Evolutionary conservation across 1,284 basidiomycete genomes (phyloP), one percentile per base, ranked within the genome.

Genomic region (Singerocomus inundabilis): DNA sequence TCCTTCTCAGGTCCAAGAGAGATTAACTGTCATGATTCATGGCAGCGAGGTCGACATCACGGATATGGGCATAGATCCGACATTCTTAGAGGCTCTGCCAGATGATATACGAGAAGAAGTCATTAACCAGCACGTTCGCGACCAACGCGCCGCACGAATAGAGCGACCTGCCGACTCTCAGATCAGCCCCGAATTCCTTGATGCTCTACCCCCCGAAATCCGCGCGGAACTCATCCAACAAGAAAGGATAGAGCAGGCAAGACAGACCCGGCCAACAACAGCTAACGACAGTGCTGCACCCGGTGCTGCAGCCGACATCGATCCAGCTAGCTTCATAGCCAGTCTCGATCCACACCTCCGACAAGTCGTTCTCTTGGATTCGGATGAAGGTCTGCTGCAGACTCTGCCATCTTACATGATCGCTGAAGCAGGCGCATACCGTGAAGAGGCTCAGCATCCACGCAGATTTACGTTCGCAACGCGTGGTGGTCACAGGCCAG

Each of bases 71-170:
- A 98, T 99, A 63, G 97, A 99, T 67, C 93, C 95, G 2, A 95
- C 92, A 9, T 99, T 99, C 81, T 75, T 99, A 47, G 94, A 98
- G 70, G 97, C 97, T 16, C 74, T 99, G 25, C 97, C 97, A 0
- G 97, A 99, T 66, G 96, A 99, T 58, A 97, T 99, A 89, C 85
- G 97, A 41, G 96, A 98, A 66, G 97, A 99, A 68, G 94, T 99
- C 26, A 79, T 99, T 46, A 96, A 96, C 64, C 97, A 99, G 68
- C 95, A 99, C 65, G 85, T 98, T 60, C 88, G 94, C 12, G 96
- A 98, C 63, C 88, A 91, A 54, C 82, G 86, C 39, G 86, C 91
- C 5, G 80, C 90, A 13, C 76, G 82, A 53, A 68, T 89, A 28
- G 81, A 89, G 61, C 74, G 85, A 49, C 84, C 85, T 32, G 76